Evolutionary conservation across 345 rosid species (phyloP), one percentile per base, ranked within the genome.

Genomic region (Kernera saxatilis): DNA sequence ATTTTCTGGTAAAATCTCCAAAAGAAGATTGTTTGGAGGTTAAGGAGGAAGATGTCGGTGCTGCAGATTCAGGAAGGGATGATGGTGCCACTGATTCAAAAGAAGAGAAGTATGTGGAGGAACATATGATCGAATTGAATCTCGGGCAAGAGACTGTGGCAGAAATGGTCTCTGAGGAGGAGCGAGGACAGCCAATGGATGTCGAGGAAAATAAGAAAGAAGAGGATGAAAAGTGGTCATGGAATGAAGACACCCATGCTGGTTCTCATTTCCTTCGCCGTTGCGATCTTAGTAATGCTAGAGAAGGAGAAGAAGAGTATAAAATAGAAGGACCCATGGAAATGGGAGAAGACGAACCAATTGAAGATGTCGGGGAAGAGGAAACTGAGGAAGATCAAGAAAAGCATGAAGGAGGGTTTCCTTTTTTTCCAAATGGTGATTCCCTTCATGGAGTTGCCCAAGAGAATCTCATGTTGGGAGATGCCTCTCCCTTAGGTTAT

Each of bases 391-490:
- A 76, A 21, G 81, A 78, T 13, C 77, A 66, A 40, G 81, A 70
- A 8, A 79, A 78, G 36, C 82, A 77, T 41, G 72, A 73, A 37
- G 78, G 60, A 32, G 82, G 71, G 54, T 91, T 86, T 69, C 57
- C 79, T 55, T 46, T 85, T 56, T 81, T 83, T 0, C 82, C 82
- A 8, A 81, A 80, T 51, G 75, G 67, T 52, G 81, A 48, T 71
- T 55, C 81, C 64, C 80, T 87, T 48, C 84, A 85, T 29, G 85
- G 81, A 45, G 39, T 80, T 50, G 43, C 68, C 52, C 83, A 91
- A 5, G 83, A 77, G 45, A 89, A 83, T 85, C 84, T 88, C 69
- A 78, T 88, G 71, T 80, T 80, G 65, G 87, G 74, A 26, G 96
- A 83, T 66, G 79, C 84, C 27, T 80, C 68, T 18, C 86, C 84